Base-by-base conservation (phyloP, 139 green algal genomes). In the Chloropicon primus region DNA sequence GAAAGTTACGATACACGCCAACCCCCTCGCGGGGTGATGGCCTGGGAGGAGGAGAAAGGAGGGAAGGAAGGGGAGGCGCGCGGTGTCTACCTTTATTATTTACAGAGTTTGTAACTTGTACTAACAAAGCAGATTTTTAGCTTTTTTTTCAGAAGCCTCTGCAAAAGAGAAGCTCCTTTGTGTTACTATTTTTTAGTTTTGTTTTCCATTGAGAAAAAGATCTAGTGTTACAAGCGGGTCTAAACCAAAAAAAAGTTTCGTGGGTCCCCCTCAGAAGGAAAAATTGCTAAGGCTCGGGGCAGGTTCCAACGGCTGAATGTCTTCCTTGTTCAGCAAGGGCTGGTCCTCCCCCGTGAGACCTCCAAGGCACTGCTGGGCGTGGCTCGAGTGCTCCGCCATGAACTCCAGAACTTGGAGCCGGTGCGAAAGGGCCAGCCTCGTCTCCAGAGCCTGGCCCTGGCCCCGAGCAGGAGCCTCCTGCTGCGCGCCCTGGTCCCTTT, bases 1-100 rank as follows among this genome's bases (percentile, higher is more conserved):
- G 5, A 54, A 21, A 21, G 74, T 78, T 24, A 78, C 74, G 5
- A 78, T 78, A 10, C 74, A 78, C 74, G 74, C 74, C 27, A 78
- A 78, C 28, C 74, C 74, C 17, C 5, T 78, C 24, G 74, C 74
- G 10, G 76, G 41, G 41, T 62, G 41, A 62, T 5, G 41, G 41
- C 41, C 41, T 62, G 41, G 10, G 10, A 62, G 10, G 17, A 17
- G 17, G 17, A 62, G 41, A 17, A 62, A 62, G 10, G 41, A 62
- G 41, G 41, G 17, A 17, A 62, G 10, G 41, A 62, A 62, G 41
- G 17, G 41, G 41, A 17, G 17, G 41, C 10, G 41, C 5, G 41
- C 10, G 41, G 41, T 62, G n/a, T n/a, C n/a, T n/a, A n/a, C n/a
- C n/a, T n/a, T n/a, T n/a, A n/a, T n/a, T n/a, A n/a, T n/a, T n/a